Evolutionary conservation across 2,329 filamentous ascomycete species (phyloP).

Genomic region (Graphilbum fragrans): DNA sequence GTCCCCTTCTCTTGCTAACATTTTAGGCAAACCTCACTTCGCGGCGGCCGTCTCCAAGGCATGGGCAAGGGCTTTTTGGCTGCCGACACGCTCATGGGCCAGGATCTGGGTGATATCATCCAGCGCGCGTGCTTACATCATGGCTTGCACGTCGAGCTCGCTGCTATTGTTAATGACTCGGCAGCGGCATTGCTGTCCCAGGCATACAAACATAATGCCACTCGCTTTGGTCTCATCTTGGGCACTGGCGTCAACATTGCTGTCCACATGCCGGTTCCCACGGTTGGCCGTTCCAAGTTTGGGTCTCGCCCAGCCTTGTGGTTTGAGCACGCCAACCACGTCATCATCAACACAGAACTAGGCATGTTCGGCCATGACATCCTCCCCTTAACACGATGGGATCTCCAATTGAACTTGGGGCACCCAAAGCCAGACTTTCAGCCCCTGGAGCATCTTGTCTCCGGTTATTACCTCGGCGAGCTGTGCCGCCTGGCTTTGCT

Average conservation of each 20-base stretch:
- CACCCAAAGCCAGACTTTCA: constrained; percentile 49
- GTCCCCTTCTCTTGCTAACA: not conserved
- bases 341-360: constrained; percentile 56
- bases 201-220: constrained; percentile 45
- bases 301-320: constrained; percentile 40
- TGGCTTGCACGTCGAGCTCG: constrained; percentile 41
- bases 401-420: constrained; percentile 34
- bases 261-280: constrained; percentile 46
- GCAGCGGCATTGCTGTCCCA: constrained; percentile 54
- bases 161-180: constrained; percentile 55
- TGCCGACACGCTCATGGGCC: constrained; percentile 41
- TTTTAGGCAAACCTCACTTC: constrained; percentile 50
- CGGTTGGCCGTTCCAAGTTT: constrained; percentile 43
- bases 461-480: constrained; percentile 56
- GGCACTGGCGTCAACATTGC: constrained; percentile 58
- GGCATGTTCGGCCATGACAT: constrained; percentile 53
- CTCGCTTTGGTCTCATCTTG: constrained; percentile 52
- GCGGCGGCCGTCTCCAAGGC: constrained; percentile 42
- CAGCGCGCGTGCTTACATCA: constrained; percentile 36
- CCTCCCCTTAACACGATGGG: constrained; percentile 50
- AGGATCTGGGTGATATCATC: constrained; percentile 49
- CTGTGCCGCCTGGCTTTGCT: constrained; percentile 45
- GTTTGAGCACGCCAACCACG: constrained; percentile 46
- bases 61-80: constrained; percentile 59
- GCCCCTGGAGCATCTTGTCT: constrained; percentile 49